Evolutionary conservation across 768 basidiomycete genomes (phyloP), one percentile per base, ranked within the genome.

Genomic region (Tubosaeta sp.): DNA sequence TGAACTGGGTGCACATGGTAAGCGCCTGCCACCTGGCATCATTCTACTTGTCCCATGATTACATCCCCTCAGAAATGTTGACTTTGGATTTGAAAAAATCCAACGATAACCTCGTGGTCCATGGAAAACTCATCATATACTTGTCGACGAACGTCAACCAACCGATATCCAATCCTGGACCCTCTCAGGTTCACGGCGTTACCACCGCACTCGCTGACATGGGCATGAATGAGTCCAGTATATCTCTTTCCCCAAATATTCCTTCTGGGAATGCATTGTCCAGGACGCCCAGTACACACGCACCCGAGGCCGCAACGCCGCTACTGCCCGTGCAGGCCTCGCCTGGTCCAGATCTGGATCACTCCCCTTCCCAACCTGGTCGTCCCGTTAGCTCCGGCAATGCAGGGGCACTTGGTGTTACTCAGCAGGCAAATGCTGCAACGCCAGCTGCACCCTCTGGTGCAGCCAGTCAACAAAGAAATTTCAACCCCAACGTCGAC

Each of bases 31-130:
- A 26, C 19, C 31, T 6, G 5, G 67, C 14, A 14, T 38, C 16
- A 17, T 33, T 32, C 22, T 17, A 3, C 43, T 42, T 32, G 27
- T 41, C 39, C 17, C 12, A 43, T 42, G 10, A 53, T 43, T 45
- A 52, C 53, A 29, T 51, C 27, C 54, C 16, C 10, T 17, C 48
- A 94, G 97, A 98, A 77, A 97, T 97, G 86, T 81, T 98, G 46
- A 97, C 95, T 1, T 70, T 95, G 59, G 97, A 98, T 65, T 76
- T 99, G 62, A 97, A 97, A 76, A 95, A 95, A 72, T 97, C 95
- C n/a, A 97, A 95, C 62, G 97, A 99, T 71, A 95, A 97, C 66
- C 83, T 97, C 26, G 90, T 94, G 44, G 97, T 99, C 4, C 94
- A 98, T 64, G 97, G 97, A 43, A 97, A 97, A 73, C 82, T 99